These are phyloP conservation scores for Populus ilicifolia DNA, from an alignment of 345 rosid genomes.

Conservation along the genomic window DNA sequence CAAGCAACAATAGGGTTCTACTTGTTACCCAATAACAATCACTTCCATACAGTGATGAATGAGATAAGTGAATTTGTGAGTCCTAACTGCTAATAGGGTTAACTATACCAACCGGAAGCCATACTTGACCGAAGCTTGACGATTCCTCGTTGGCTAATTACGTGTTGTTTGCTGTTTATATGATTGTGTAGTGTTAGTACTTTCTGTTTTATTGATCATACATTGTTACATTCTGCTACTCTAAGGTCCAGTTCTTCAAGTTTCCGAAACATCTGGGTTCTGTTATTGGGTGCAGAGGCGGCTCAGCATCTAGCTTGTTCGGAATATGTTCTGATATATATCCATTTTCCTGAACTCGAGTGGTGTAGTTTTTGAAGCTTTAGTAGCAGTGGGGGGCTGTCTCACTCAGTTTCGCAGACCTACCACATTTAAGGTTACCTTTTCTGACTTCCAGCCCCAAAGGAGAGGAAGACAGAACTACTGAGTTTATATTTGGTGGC, in stretches of 20 bases:
- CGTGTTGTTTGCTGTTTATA: conserved; percentile 29
- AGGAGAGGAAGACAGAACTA: conserved; percentile 30
- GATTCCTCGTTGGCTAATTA: conserved; percentile 22
- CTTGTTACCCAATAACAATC: conserved; percentile 68
- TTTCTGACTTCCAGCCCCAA: conserved; percentile 25
- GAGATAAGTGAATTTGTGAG: conserved; percentile 66
- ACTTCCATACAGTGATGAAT: conserved; percentile 73
- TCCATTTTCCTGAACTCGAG: conserved; percentile 15
- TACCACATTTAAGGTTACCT: conserved; percentile 11
- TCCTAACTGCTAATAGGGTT: conserved; percentile 31
- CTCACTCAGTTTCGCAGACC: conserved; percentile 31
- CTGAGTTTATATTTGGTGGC: conserved; percentile 33
- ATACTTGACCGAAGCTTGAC: conserved; percentile 34
- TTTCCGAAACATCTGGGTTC: conserved; percentile 17
- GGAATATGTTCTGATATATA: conserved; percentile 18
- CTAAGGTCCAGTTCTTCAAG: conserved; percentile 12
- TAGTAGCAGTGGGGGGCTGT: conserved; percentile 15
- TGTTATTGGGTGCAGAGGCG: conserved; percentile 20
- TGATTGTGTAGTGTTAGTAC: conserved; percentile 29
- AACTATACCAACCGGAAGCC: conserved; percentile 30
- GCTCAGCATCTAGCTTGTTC: conserved; percentile 41
- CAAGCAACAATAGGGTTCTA: conserved; percentile 88
- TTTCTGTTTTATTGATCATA: conserved; percentile 26
- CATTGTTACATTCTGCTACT: conserved; percentile 11
- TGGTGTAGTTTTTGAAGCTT: conserved; percentile 28